Conservation (phyloP, 805 yeast species). For the Schwanniomyces pseudopolymorphus region DNA sequence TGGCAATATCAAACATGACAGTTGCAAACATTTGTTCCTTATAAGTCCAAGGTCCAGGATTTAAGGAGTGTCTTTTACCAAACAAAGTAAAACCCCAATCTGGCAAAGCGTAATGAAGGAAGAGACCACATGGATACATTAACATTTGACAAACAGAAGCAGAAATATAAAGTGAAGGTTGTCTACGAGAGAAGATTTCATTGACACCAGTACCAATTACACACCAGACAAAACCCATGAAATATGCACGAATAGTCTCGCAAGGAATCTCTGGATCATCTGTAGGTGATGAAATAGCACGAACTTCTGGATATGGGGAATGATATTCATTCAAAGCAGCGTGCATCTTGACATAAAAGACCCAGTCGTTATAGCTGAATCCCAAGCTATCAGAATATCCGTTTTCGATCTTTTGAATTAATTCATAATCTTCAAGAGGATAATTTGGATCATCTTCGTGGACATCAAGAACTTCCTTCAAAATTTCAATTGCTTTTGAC, state of each 20-base stretch:
- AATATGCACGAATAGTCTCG: conserved; percentile 58
- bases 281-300: conserved; percentile 60
- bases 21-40: conserved; percentile 70
- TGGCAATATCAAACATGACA: conserved; percentile 31
- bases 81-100: conserved; percentile 29
- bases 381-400: conserved; percentile 3
- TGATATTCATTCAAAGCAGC: conserved; percentile 43
- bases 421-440: conserved; percentile 25
- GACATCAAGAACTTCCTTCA: conserved; percentile 24
- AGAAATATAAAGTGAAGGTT: conserved; percentile 46
- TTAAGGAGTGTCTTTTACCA: conserved; percentile 42
- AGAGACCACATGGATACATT: conserved; percentile 44
- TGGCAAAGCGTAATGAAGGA: conserved; percentile 43
- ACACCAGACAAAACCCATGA: conserved; percentile 51
- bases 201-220: conserved; percentile 54
- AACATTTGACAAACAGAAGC: conserved; percentile 48
- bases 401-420: conserved; percentile 14
- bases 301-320: conserved; percentile 65
- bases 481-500: conserved; percentile 24
- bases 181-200: conserved; percentile 56
- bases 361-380: conserved; percentile 18
- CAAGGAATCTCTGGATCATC: conserved; percentile 52
- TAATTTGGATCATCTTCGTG: conserved; percentile 34
- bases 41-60: conserved; percentile 64
- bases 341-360: conserved; percentile 35